These are phyloP conservation scores for Trebouxiophyceae sp. DNA, from an alignment of 163 green algal genomes.

Conservation along the genomic window DNA sequence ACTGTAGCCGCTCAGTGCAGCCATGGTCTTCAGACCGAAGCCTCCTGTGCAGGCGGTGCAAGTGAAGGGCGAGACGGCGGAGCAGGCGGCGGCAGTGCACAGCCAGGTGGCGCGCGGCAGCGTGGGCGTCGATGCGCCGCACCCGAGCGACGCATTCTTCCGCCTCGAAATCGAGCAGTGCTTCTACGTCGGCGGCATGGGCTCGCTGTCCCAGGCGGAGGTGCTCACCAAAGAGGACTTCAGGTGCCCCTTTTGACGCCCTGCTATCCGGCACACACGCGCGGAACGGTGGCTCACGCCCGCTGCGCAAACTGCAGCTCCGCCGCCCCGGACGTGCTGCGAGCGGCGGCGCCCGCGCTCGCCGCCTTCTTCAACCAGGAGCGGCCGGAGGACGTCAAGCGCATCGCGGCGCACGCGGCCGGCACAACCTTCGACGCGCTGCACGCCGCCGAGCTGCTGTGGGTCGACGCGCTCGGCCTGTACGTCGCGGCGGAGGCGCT, in stretches of 20 bases:
- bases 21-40: too few species aligned
- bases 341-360: slow-evolving; percentile 21
- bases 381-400: slow-evolving; percentile 40
- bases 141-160: slow-evolving; percentile 43
- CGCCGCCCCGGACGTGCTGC: slow-evolving; percentile 37
- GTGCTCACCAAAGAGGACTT: slow-evolving; percentile 15
- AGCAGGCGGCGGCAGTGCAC: slow-evolving; percentile 24
- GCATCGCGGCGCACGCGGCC: slow-evolving; percentile 24
- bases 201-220: slow-evolving; percentile 23
- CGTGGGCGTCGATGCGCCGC: slow-evolving; percentile 45
- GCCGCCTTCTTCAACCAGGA: slow-evolving; percentile 35
- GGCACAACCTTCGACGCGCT: slow-evolving; percentile 11
- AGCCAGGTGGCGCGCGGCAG: slow-evolving; percentile 25
- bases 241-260: background rate
- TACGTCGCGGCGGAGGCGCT: slow-evolving; percentile 49
- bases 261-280: slow-evolving; percentile 3
- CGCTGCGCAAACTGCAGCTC: slow-evolving; percentile 5
- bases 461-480: slow-evolving; percentile 76
- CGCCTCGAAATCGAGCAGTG: slow-evolving; percentile 52
- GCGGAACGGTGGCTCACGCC: background rate
- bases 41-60: background rate
- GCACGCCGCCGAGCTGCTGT: slow-evolving; percentile 64
- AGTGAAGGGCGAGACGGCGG: slow-evolving; percentile 9
- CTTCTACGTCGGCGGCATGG: slow-evolving; percentile 71
- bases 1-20: too few species aligned